phyloP scores from a whole-genome alignment of 2,329 filamentous ascomycete species.

The Aureobasidium lini region DNA sequence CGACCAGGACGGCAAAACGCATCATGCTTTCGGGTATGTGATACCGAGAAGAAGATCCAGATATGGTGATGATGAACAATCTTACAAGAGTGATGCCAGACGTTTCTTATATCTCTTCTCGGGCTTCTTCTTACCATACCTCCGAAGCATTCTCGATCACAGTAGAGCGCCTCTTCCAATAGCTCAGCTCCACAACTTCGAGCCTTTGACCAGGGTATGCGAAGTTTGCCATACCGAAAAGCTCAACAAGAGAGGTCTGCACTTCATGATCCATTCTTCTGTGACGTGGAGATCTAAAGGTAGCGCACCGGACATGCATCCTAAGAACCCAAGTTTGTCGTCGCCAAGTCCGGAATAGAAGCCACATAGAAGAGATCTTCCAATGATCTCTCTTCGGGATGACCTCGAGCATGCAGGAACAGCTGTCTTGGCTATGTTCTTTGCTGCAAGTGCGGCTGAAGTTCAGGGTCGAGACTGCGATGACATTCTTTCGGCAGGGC shows the following conservation, averaged over 20 bases:
- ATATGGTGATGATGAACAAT: too few species aligned
- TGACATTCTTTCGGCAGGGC: background rate
- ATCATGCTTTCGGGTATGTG: background rate
- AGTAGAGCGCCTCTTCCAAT: background rate
- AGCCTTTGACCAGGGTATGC: too few species aligned
- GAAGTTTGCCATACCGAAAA: too few species aligned
- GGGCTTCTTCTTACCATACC: too few species aligned
- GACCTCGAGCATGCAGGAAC: background rate
- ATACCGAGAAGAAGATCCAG: background rate
- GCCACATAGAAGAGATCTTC: background rate
- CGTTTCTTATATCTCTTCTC: background rate
- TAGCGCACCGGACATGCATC: background rate
- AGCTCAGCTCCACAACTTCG: too few species aligned
- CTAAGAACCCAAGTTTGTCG: background rate
- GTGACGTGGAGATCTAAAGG: background rate
- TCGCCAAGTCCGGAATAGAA: background rate
- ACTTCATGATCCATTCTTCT: too few species aligned
- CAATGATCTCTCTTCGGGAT: background rate
- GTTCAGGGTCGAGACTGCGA: background rate
- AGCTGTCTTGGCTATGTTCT: background rate
- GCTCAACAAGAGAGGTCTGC: too few species aligned
- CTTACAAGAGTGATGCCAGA: background rate
- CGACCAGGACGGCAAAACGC: background rate
- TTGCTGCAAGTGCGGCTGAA: background rate
- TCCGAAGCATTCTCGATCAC: too few species aligned